These are phyloP conservation scores for Blastobotrys buckinghamii DNA, from an alignment of 1,139 yeast species.

Conservation along the genomic window DNA sequence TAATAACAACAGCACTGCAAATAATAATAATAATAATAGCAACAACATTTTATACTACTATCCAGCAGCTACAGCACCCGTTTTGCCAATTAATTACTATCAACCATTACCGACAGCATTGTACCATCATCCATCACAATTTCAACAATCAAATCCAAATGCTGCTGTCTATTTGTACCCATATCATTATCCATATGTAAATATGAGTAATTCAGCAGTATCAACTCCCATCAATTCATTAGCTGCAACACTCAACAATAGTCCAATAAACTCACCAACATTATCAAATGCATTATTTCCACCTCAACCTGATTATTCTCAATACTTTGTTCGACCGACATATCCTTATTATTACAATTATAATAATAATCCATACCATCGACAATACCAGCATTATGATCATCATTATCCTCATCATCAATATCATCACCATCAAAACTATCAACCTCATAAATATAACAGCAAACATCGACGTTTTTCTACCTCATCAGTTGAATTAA, in stretches of 20 bases:
- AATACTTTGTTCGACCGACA: neutral
- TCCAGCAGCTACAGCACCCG: neutral
- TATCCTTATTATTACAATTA: neutral
- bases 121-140: neutral
- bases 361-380: neutral
- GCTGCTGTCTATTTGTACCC: constrained; percentile 1
- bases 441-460: neutral
- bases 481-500: neutral
- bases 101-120: constrained; percentile 1
- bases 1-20: no score
- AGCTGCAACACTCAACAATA: neutral
- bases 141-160: neutral
- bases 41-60: neutral
- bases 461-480: neutral
- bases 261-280: neutral
- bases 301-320: neutral
- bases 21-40: no score
- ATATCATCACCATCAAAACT: neutral
- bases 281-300: neutral
- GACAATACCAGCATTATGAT: neutral
- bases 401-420: neutral
- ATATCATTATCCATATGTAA: neutral
- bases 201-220: no score
- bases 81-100: neutral
- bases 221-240: neutral